Conservation (phyloP, 148 eudicot genomes). For the Cornus kousa region DNA sequence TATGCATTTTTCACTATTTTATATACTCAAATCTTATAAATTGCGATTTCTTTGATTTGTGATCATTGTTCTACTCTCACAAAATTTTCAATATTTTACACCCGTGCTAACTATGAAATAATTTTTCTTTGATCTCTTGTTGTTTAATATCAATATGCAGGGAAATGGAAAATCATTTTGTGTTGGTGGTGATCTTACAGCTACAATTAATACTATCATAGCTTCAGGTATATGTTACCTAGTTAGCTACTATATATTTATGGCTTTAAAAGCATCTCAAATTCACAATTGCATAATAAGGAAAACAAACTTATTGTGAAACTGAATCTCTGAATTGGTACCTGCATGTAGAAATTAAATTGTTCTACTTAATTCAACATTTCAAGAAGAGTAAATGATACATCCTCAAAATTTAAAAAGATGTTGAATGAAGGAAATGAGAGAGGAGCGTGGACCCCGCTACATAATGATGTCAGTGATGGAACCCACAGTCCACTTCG, state of each 20-base stretch:
- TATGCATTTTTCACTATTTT: too few species aligned
- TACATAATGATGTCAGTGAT: too few species aligned
- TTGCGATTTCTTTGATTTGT: too few species aligned
- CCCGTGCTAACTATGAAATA: neutral
- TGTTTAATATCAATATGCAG: neutral
- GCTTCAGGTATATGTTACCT: conserved; percentile 3
- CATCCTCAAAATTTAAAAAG: too few species aligned
- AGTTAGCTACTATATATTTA: neutral
- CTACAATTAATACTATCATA: neutral
- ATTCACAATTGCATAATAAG: neutral
- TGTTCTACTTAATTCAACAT: too few species aligned
- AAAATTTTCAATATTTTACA: neutral
- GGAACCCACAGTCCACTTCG: too few species aligned
- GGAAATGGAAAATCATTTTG: conserved; percentile 35
- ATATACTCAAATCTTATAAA: neutral
- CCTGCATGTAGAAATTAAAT: too few species aligned
- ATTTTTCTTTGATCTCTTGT: neutral
- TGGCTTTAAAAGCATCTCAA: neutral
- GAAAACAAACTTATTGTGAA: too few species aligned
- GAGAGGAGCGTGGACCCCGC: too few species aligned
- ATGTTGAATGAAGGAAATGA: too few species aligned
- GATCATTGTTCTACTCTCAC: neutral
- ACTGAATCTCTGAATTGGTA: too few species aligned
- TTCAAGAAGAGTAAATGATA: too few species aligned
- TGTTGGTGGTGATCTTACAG: conserved; percentile 32